These are phyloP conservation scores for Cyamopsis tetragonoloba DNA, from an alignment of 306 rosid species.

Conservation along the genomic window DNA sequence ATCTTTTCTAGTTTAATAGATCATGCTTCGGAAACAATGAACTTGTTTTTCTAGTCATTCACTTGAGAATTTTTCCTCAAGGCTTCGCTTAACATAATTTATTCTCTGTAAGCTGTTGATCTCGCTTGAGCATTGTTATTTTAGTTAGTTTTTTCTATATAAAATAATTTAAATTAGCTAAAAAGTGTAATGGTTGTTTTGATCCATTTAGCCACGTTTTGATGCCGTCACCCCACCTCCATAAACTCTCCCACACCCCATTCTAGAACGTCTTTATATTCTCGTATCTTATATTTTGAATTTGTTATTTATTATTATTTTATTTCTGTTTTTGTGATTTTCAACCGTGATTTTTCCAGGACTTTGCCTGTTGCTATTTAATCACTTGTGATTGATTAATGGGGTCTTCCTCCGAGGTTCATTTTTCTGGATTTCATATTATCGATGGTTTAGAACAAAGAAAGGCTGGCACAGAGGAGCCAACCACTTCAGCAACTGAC, in stretches of 20 bases:
- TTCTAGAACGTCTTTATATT: no score
- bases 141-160: background rate
- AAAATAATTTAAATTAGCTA: background rate
- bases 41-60: background rate
- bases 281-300: background rate
- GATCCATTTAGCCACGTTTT: conserved; percentile 9
- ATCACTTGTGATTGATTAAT: conserved; percentile 62
- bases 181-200: background rate
- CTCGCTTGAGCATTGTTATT: background rate
- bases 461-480: conserved; percentile 40
- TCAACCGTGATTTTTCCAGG: conserved; percentile 29
- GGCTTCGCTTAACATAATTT: background rate
- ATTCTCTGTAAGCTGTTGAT: background rate
- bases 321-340: background rate
- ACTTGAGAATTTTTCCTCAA: background rate
- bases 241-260: no score
- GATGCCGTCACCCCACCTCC: no score
- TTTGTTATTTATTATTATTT: background rate
- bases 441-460: conserved; percentile 58
- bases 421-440: conserved; percentile 85
- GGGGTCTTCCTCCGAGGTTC: conserved; percentile 73
- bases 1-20: background rate
- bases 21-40: background rate
- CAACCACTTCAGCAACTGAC: conserved; percentile 55
- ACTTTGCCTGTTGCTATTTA: conserved; percentile 45